Percentiles rank a stretch among this genome's conserved stretches.
Conservation (phyloP, 164 flowering plant species). For the Stephania cephalantha region DNA sequence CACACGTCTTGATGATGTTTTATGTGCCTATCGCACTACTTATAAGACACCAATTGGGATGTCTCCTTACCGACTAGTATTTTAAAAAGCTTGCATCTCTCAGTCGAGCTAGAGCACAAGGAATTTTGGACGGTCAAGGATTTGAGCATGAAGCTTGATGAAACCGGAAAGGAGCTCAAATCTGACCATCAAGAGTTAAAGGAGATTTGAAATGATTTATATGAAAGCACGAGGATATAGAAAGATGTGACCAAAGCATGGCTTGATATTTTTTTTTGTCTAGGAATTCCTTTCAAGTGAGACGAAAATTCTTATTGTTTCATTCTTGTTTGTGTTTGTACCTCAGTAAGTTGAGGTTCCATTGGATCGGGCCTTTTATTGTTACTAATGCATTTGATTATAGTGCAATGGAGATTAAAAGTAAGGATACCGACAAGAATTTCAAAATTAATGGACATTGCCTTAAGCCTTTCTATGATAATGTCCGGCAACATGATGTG, state of each 20-base stretch:
- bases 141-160: not conserved
- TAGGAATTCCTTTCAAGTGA: too few species aligned
- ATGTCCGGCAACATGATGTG: too few species aligned
- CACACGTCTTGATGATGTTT: conserved; percentile 1
- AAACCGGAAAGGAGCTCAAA: not conserved
- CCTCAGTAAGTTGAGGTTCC: too few species aligned
- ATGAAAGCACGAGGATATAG: not conserved
- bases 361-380: too few species aligned
- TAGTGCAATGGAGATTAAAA: too few species aligned
- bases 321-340: too few species aligned
- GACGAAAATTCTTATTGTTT: too few species aligned
- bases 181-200: not conserved
- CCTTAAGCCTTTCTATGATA: too few species aligned
- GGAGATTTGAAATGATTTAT: not conserved
- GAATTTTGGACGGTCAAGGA: not conserved
- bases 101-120: not conserved
- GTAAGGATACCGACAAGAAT: too few species aligned
- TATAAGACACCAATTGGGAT: not conserved
- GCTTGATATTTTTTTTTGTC: too few species aligned
- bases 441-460: too few species aligned
- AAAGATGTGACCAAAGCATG: not conserved
- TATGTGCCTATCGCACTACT: conserved; percentile 3
- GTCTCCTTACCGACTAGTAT: not conserved
- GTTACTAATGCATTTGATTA: too few species aligned
- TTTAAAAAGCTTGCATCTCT: not conserved